Percentiles rank a stretch among this genome's conserved stretches.
phyloP scores from a whole-genome alignment of 371 early-diverging fungal genomes.

The Mycotypha africana region DNA sequence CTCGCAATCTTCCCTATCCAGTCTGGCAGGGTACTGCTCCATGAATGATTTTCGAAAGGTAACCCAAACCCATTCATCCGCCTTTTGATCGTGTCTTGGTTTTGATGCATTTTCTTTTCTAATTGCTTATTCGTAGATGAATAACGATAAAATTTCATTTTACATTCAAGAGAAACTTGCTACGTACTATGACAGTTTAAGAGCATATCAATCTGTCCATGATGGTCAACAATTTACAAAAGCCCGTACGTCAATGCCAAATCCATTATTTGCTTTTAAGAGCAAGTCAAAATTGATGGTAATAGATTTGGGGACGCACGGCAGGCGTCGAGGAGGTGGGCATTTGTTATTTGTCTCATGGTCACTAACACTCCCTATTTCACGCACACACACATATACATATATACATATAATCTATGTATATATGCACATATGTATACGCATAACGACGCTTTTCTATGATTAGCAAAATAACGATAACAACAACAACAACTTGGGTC shows the following conservation, averaged over 20 bases:
- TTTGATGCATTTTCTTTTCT: no score
- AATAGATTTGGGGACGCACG: constrained; percentile 2
- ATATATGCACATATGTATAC: no score
- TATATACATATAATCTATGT: no score
- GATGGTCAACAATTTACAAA: constrained; percentile 5
- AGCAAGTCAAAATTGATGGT: constrained; percentile 20
- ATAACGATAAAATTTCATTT: constrained; percentile 19
- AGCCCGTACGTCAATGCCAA: constrained; percentile 12
- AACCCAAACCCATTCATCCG: background rate
- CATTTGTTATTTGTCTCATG: no score
- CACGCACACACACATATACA: constrained; percentile 6
- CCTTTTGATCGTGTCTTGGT: no score
- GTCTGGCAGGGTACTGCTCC: constrained; percentile 1
- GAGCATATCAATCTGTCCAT: constrained; percentile 6
- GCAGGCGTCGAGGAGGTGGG: constrained; percentile 23
- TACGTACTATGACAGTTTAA: constrained; percentile 18
- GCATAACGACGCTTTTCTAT: no score
- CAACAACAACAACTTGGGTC: no score
- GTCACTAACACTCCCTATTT: constrained; percentile 17
- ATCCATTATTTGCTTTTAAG: constrained; percentile 16
- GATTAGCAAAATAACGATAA: no score
- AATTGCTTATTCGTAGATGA: constrained; percentile 6
- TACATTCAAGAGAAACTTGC: constrained; percentile 26
- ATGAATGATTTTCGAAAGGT: constrained; percentile 13
- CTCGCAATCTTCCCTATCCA: constrained; percentile 1